A percentile compares a stretch with the other conserved stretches of the same genome.
Evolutionary conservation across 2,329 filamentous ascomycete genomes (phyloP).

Genomic region (Colletotrichum sansevieriae): DNA sequence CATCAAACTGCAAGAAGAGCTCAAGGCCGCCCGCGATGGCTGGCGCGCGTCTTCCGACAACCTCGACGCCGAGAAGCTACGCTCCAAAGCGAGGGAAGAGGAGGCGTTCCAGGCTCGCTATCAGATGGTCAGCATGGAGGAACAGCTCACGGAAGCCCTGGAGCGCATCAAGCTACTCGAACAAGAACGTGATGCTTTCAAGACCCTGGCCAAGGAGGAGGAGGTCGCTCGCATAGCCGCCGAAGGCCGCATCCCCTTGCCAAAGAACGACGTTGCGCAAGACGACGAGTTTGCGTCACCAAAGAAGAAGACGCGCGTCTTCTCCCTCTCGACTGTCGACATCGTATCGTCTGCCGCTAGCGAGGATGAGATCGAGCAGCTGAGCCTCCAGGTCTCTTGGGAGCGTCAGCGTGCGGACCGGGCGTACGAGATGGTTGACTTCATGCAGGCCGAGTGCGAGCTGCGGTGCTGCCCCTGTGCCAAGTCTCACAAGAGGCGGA

Average conservation of each 20-base stretch:
- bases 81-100: slow-evolving; percentile 72
- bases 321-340: slow-evolving; percentile 62
- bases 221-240: slow-evolving; percentile 80
- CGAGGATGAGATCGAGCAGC: slow-evolving; percentile 71
- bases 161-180: slow-evolving; percentile 76
- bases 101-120: slow-evolving; percentile 78
- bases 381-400: slow-evolving; percentile 66
- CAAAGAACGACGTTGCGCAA: slow-evolving; percentile 59
- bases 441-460: slow-evolving; percentile 80
- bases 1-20: slow-evolving; percentile 80
- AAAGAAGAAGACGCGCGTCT: slow-evolving; percentile 60
- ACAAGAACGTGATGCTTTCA: slow-evolving; percentile 81
- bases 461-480: slow-evolving; percentile 75
- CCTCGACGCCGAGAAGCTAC: slow-evolving; percentile 73
- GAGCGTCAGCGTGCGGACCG: slow-evolving; percentile 75
- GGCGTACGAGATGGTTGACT: slow-evolving; percentile 80
- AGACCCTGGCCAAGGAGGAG: slow-evolving; percentile 78
- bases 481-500: slow-evolving; percentile 52
- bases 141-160: slow-evolving; percentile 74
- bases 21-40: slow-evolving; percentile 71
- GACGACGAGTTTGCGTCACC: slow-evolving; percentile 75
- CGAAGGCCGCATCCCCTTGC: slow-evolving; percentile 77
- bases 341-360: slow-evolving; percentile 67
- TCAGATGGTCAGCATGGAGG: slow-evolving; percentile 73
- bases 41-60: slow-evolving; percentile 69